A percentile compares a stretch with the other conserved stretches of the same genome.
These are phyloP conservation scores for Irpex lacteus DNA, from an alignment of 1,284 basidiomycete species.

Conservation along the genomic window DNA sequence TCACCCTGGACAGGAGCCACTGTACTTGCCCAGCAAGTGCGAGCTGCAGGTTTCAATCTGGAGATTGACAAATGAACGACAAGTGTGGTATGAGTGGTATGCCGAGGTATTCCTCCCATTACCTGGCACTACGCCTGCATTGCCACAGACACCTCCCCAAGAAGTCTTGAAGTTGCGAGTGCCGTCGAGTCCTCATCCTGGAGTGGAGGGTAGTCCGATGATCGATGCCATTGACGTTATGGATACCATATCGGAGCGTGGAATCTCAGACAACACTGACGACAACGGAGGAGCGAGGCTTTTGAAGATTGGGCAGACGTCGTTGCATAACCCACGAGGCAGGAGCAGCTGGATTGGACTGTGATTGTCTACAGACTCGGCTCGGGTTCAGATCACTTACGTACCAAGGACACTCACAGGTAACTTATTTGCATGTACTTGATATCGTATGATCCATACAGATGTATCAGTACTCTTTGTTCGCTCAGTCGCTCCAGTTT, in stretches of 20 bases:
- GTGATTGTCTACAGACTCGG: slow-evolving; percentile 8
- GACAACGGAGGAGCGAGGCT: slow-evolving; percentile 29
- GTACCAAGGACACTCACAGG: not conserved
- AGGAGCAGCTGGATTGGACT: slow-evolving; percentile 92
- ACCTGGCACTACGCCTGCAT: slow-evolving; percentile 22
- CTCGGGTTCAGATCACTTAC: no score
- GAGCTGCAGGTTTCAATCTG: slow-evolving; percentile 95
- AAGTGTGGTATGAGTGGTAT: slow-evolving; percentile 99
- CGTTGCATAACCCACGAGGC: slow-evolving; percentile 87
- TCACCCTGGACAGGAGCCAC: slow-evolving; percentile 61
- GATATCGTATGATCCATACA: not conserved
- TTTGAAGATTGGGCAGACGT: slow-evolving; percentile 92
- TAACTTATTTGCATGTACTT: not conserved
- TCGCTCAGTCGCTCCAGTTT: not conserved
- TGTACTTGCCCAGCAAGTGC: slow-evolving; percentile 90
- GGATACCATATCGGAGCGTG: slow-evolving; percentile 9
- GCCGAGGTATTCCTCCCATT: slow-evolving; percentile 87
- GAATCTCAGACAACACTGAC: slow-evolving; percentile 25
- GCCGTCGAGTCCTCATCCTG: not conserved
- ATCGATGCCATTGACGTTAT: slow-evolving; percentile 56
- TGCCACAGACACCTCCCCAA: slow-evolving; percentile 20
- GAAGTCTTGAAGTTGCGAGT: slow-evolving; percentile 5
- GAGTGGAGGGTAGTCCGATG: slow-evolving; percentile 44
- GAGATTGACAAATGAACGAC: slow-evolving; percentile 84
- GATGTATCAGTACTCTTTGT: not conserved